Evolutionary conservation across 768 basidiomycete species (phyloP), one percentile per base, ranked within the genome.

Genomic region (Agaricus blazei): DNA sequence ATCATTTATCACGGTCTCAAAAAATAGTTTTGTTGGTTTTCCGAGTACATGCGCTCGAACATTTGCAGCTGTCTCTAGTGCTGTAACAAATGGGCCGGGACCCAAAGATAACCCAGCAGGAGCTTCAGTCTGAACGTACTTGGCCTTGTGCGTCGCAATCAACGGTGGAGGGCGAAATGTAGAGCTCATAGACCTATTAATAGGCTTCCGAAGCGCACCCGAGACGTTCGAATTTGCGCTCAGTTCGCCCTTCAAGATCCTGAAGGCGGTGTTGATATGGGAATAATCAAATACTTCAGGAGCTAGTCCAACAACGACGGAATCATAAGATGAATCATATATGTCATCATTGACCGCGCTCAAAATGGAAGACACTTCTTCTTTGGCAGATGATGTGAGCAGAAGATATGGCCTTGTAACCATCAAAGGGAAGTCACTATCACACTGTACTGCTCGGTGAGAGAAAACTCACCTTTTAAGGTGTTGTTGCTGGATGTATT

Each of bases 11-110:
- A 81, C 82, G 8, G 77, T 68, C 56, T 84, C 70, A 60, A 86
- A 88, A 63, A 89, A 88, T 1, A 67, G 60, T 14, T 70, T 70
- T 0, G 75, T 75, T 0, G 87, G 87, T 62, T 89, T 89, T 1
- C 88, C 88, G 4, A 89, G 77, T 19, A 83, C 70, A 44, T 73
- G 73, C 0, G 85, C 82, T 9, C 72, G 59, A 36, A 70, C 63
- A 0, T 74, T 77, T 0, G 78, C 58, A 1, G 85, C 84, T 14
- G 69, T 65, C 62, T 88, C 85, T 12, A 89, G 72, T 0, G 82
- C 85, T 1, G 72, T 66, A 15, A 89, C 78, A 61, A 89, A 90
- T 2, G 87, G 84, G 0, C 88, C 87, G 0, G 85, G 84, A 2
- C 88, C 87, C 11, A 88, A 71, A 3, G 83, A 84, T 6, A 88